phyloP scores from a whole-genome alignment of 139 green algal genomes.

The Tetraselmis chui region DNA sequence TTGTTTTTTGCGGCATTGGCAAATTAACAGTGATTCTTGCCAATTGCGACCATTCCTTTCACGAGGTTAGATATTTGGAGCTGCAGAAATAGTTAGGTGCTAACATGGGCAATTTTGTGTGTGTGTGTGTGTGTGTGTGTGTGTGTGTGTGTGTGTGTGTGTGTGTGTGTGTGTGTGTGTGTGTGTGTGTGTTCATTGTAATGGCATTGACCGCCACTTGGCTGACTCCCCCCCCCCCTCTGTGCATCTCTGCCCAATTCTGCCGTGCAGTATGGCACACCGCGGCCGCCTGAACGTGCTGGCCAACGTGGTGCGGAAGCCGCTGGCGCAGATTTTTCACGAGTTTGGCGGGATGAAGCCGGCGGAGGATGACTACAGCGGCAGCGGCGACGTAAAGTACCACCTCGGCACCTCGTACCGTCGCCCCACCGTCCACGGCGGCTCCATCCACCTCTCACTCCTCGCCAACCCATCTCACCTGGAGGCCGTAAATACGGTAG shows the following conservation, averaged over 20 bases:
- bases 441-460: slow-evolving; percentile 31
- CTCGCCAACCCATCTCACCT: slow-evolving; percentile 70
- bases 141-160: no score
- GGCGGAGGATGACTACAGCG: neutral
- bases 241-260: neutral
- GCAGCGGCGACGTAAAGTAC: slow-evolving; percentile 60
- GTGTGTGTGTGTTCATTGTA: no score
- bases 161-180: no score
- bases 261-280: slow-evolving; percentile 30
- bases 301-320: slow-evolving; percentile 55
- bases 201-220: no score
- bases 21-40: no score
- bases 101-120: no score
- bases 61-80: no score
- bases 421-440: slow-evolving; percentile 25
- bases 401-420: slow-evolving; percentile 33
- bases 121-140: no score
- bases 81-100: no score
- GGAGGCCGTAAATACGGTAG: slow-evolving; percentile 66
- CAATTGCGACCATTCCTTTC: no score
- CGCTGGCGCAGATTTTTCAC: slow-evolving; percentile 43
- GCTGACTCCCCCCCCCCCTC: neutral
- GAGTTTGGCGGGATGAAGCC: slow-evolving; percentile 47
- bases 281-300: slow-evolving; percentile 63
- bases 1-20: no score